phyloP scores from a whole-genome alignment of 75 land plant species.

The Adiantum capillusveneris region DNA sequence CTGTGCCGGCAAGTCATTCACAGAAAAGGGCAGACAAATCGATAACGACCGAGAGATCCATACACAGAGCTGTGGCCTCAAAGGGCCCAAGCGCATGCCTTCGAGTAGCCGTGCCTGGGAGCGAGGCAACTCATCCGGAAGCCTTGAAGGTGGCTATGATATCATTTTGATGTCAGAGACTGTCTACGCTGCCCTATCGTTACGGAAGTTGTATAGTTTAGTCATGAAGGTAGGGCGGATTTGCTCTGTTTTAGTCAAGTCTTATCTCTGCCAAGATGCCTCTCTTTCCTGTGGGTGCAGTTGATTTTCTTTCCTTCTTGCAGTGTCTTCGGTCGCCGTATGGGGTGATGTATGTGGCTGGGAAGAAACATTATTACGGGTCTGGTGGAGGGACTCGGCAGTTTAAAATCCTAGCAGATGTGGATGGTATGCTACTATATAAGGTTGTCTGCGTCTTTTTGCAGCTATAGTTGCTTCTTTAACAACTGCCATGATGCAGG shows the following conservation, averaged over 20 bases:
- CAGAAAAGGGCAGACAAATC: no score
- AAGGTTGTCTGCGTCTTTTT: background rate
- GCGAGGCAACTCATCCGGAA: constrained; percentile 11
- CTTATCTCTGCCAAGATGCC: no score
- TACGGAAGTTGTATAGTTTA: constrained; percentile 59
- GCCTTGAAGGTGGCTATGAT: constrained; percentile 66
- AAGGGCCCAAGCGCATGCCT: background rate
- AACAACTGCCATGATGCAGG: background rate
- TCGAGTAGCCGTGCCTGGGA: constrained; percentile 32
- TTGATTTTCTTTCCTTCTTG: background rate
- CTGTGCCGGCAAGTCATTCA: no score
- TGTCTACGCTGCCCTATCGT: constrained; percentile 59
- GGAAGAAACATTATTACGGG: constrained; percentile 91
- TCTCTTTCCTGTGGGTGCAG: no score
- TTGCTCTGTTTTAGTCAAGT: background rate
- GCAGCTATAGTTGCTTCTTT: background rate
- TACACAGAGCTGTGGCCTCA: no score
- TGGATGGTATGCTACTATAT: constrained; percentile 56
- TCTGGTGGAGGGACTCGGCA: constrained; percentile 83
- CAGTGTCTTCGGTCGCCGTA: constrained; percentile 60
- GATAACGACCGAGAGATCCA: no score
- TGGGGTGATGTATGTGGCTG: constrained; percentile 89
- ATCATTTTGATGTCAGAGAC: constrained; percentile 95
- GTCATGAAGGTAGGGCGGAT: constrained; percentile 70
- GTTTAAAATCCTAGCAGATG: constrained; percentile 65